Conservation (phyloP, 805 yeast genomes). For the Huiozyma naganishii region DNA sequence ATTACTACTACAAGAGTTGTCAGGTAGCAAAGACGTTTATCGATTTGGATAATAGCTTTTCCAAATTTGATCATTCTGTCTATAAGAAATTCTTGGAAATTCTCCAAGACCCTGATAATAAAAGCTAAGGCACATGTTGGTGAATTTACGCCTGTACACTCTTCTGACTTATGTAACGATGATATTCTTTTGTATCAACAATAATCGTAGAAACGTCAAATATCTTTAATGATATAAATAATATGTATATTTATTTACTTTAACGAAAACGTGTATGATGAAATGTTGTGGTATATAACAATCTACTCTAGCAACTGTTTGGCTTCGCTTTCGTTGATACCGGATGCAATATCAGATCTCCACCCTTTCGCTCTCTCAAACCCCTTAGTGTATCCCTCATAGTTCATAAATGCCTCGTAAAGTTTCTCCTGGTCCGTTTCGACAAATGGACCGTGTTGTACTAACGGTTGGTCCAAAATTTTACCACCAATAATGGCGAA, state of each 20-base stretch:
- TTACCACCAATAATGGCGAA: conserved; percentile 68
- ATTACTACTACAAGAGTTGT: conserved; percentile 43
- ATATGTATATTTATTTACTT: too few relatives aligned
- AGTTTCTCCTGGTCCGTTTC: conserved; percentile 57
- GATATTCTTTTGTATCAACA: too few relatives aligned
- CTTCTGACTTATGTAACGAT: too few relatives aligned
- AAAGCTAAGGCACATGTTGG: background rate
- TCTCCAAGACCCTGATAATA: conserved; percentile 2
- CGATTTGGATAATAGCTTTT: conserved; percentile 52
- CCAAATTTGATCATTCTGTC: conserved; percentile 41
- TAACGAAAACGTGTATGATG: too few relatives aligned
- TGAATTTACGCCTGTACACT: too few relatives aligned
- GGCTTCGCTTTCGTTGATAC: conserved; percentile 29
- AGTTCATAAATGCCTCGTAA: conserved; percentile 57
- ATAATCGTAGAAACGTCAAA: too few relatives aligned
- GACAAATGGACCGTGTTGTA: conserved; percentile 88
- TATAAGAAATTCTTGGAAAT: conserved; percentile 31
- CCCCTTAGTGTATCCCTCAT: conserved; percentile 54
- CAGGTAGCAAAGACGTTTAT: conserved; percentile 51
- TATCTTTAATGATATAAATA: too few relatives aligned
- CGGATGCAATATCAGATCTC: conserved; percentile 32
- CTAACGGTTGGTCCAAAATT: conserved; percentile 57
- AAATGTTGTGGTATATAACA: too few relatives aligned
- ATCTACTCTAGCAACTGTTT: background rate
- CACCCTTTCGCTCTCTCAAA: conserved; percentile 55